Base-by-base conservation (phyloP, 805 yeast species). In the Suhomyces vadensis region DNA sequence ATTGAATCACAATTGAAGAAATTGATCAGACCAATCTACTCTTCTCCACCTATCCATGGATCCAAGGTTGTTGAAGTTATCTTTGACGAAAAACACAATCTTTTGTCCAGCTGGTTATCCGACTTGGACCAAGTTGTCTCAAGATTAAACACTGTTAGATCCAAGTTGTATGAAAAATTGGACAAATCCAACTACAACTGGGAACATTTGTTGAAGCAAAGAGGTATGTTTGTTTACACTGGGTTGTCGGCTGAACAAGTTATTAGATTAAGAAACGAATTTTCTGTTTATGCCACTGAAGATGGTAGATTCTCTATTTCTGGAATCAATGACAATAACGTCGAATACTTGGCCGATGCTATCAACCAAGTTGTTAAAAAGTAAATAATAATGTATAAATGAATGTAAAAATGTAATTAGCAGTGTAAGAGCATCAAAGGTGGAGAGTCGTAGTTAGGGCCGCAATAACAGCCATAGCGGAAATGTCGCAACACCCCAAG, bases 191-290 rank as follows among this genome's bases (percentile, higher is more conserved):
- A 69, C 60, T 76, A 84, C 54, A 74, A 81, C 64, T 92, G 98
- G 98, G 85, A 84, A 43, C 96, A 87, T 61, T 76, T 92, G 57
- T 73, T 86, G 44, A 78, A 83, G 60, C 98, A 92, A 68, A 85
- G 92, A 63, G 99, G 99, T 56, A 92, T 92, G 98, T 92, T 92
- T 70, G 87, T 92, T 57, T 92, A 78, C 74, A 91, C 97, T 26
- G 96, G 97, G 6, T 76, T 92, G 50, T 62, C 67, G 24, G 72
- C 79, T 36, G 81, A 78, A 39, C 95, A 90, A 69, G 92, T 88
- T 39, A 73, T 79, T 46, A 68, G 74, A 50, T 75, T 92, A 58
- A 84, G 86, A 62, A 73, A 77, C 41, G 82, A 87, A 64, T 83
- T 72, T 67, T 81, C 87, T 13, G 84, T 92, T 31, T 92, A 92